A percentile compares a stretch with the other conserved stretches of the same genome.
phyloP scores from a whole-genome alignment of 2,329 filamentous ascomycete genomes.

The Fusarium verrucosum region DNA sequence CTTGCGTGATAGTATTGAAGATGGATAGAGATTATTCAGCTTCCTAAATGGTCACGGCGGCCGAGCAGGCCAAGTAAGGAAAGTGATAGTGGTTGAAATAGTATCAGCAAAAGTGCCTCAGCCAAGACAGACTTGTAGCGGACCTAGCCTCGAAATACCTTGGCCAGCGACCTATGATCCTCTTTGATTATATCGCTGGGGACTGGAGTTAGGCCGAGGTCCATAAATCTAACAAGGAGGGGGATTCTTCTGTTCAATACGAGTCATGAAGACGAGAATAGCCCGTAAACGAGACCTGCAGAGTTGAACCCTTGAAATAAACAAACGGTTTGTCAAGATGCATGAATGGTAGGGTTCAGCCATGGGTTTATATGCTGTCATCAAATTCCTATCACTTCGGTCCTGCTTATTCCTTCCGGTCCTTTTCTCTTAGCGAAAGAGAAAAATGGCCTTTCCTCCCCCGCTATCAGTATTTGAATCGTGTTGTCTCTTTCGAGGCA shows the following conservation, averaged over 20 bases:
- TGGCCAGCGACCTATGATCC: conserved; percentile 4
- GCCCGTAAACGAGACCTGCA: not conserved
- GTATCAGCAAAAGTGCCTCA: conserved; percentile 28
- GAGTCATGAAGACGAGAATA: not conserved
- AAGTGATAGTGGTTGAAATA: conserved; percentile 33
- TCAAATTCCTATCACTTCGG: conserved; percentile 13
- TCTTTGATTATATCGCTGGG: not conserved
- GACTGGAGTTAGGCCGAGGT: not conserved
- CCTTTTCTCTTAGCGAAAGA: conserved; percentile 24
- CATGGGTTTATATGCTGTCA: conserved; percentile 9
- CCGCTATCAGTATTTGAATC: conserved; percentile 2
- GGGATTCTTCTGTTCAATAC: not conserved
- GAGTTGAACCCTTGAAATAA: too few species aligned
- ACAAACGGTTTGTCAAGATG: not conserved
- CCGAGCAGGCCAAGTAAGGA: conserved; percentile 37
- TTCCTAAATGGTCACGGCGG: conserved; percentile 39
- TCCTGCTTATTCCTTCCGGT: conserved; percentile 12
- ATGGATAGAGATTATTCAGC: conserved; percentile 23
- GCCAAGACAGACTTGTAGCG: conserved; percentile 20
- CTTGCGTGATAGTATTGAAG: conserved; percentile 29
- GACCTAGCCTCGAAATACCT: conserved; percentile 16
- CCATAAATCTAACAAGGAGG: not conserved
- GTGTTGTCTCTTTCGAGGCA: conserved; percentile 12
- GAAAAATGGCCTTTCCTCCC: not conserved
- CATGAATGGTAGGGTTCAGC: not conserved